Conservation (phyloP, 108 stramenopile species). For the Cyclotella atomus region DNA sequence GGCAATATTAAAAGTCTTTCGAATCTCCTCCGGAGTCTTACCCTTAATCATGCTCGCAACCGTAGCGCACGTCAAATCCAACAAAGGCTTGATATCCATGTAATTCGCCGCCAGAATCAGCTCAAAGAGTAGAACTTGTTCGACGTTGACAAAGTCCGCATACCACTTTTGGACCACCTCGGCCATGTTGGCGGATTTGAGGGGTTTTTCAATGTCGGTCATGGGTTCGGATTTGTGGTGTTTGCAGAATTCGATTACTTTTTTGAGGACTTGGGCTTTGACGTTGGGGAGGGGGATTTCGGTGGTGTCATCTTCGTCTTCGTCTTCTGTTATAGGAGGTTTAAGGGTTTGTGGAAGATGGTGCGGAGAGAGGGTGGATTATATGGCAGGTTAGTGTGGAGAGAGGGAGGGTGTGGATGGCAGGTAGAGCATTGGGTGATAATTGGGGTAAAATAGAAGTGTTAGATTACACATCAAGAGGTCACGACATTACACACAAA, state of each 20-base stretch:
- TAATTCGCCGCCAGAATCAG: constrained; percentile 98
- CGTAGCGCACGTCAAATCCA: constrained; percentile 99
- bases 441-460: too few species aligned
- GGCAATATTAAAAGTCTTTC: constrained; percentile 96
- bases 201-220: constrained; percentile 99
- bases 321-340: constrained; percentile 81
- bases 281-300: constrained; percentile 99
- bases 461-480: too few species aligned
- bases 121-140: constrained; percentile 98
- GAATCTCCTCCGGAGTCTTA: constrained; percentile 98
- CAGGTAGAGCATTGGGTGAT: too few species aligned
- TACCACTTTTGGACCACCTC: constrained; percentile 99
- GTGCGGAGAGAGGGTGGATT: neutral
- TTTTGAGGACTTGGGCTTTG: constrained; percentile 91
- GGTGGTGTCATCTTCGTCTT: constrained; percentile 84
- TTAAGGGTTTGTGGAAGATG: too few species aligned
- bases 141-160: constrained; percentile 97
- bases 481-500: too few species aligned
- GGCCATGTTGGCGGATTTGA: constrained; percentile 94
- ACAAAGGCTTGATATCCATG: constrained; percentile 97
- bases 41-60: constrained; percentile 99
- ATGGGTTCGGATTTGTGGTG: constrained; percentile 95
- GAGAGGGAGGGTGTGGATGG: neutral
- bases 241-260: constrained; percentile 98
- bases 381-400: neutral